Base-by-base conservation (phyloP, 768 basidiomycete genomes). In the Auricularia cornea region DNA sequence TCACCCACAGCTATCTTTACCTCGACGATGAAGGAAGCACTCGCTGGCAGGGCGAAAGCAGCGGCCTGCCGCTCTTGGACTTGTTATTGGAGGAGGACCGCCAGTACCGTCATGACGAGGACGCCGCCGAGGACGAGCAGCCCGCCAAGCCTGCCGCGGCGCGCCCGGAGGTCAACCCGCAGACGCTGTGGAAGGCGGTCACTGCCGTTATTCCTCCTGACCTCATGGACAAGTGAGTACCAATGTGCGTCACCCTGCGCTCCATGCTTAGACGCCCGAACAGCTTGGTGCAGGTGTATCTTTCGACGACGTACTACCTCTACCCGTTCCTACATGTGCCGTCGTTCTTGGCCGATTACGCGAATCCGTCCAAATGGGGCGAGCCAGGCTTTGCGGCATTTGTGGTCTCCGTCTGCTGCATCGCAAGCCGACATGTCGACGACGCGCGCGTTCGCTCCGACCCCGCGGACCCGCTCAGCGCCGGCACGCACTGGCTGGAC, bases 371-470 rank as follows among this genome's bases (percentile, higher is more conserved):
- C 74, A 94, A 94, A 79, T 96, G 94, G 94, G 91, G 88, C 59
- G 93, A 95, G 74, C 92, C 94, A 8, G 94, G 94, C 10, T 97
- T 97, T 70, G 92, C 90, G 44, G 87, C 93, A 11, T 94, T 95
- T 71, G 91, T 96, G 65, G 92, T 96, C n/a, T 84, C 93, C 1
- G 81, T 95, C 35, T 96, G 94, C 71, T 95, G 93, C 67, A 81
- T 97, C 4, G 88, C 93, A 0, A 95, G 93, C 3, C 83, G 94
- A 48, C 94, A 97, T 72, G 89, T 94, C 66, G 94, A 97, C 71
- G 94, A 96, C 74, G 87, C 88, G 26, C 87, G 94, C 54, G 92
- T 94, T 28, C 85, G 93, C 59, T 83, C 90, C 3, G 86, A 92
- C 70, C 86, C 92, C 2, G 79, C 77, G 63, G 92, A 96, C 70